Conservation (phyloP, 208 protist genomes). For the Lotmaria passim region DNA sequence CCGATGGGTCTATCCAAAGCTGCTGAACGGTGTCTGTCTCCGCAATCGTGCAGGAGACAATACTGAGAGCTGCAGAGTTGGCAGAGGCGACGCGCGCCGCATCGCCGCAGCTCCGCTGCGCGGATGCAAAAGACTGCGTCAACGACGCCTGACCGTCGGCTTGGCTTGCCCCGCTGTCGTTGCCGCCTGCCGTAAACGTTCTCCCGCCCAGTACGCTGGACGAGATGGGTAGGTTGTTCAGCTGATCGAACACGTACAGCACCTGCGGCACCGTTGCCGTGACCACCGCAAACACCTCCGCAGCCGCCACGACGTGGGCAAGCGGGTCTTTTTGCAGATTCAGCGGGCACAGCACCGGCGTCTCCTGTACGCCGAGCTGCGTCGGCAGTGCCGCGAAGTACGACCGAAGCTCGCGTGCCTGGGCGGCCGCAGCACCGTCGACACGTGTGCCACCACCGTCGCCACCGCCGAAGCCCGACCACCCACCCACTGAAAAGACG, state of each 20-base stretch:
- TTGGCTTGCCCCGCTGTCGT: not conserved
- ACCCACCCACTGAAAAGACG: slow-evolving; percentile 5
- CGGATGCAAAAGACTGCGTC: not conserved
- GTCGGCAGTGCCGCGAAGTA: slow-evolving; percentile 6
- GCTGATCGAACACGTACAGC: slow-evolving; percentile 57
- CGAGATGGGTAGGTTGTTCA: slow-evolving; percentile 48
- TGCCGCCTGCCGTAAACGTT: slow-evolving; percentile 1
- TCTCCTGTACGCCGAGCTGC: slow-evolving; percentile 29
- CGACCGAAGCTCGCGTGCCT: slow-evolving; percentile 9
- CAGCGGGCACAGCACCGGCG: slow-evolving; percentile 41
- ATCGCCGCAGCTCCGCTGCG: not conserved
- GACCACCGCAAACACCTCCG: slow-evolving; percentile 50
- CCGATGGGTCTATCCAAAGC: slow-evolving; percentile 52
- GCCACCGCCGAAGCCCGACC: not conserved
- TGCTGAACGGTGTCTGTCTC: slow-evolving; percentile 35
- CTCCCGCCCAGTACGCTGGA: slow-evolving; percentile 27
- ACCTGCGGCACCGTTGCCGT: slow-evolving; percentile 40
- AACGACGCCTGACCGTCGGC: not conserved
- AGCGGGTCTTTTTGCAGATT: slow-evolving; percentile 22
- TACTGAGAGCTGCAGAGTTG: not conserved
- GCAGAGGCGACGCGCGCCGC: not conserved
- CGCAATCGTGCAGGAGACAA: slow-evolving; percentile 27
- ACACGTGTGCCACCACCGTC: not conserved
- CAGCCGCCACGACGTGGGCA: slow-evolving; percentile 38
- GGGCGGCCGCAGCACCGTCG: not conserved